Base-by-base conservation (phyloP, 2,329 filamentous ascomycete genomes). In the Didymella arachidicola region DNA sequence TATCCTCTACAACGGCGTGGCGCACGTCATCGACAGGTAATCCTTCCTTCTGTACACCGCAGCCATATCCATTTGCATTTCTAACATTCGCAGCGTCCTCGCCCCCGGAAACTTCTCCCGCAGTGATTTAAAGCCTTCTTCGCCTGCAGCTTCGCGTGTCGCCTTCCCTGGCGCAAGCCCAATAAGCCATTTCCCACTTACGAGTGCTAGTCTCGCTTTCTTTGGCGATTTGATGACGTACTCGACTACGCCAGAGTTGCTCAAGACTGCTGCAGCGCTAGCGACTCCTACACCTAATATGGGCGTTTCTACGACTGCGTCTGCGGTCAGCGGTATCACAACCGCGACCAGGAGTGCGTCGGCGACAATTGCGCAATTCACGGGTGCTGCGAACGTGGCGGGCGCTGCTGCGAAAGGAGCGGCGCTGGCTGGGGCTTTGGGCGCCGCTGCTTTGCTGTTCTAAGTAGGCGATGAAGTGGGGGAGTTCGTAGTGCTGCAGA, bases 1-100 rank as follows among this genome's bases (percentile, higher is more conserved):
- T n/a, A 69, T 72, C 19, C 32, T 72, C 19, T 70, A 59, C 42
- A 72, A 71, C 19, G 69, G 69, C 22, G 59, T 70, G 11, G 68
- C 67, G 18, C 69, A 72, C 48, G 66, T 70, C 1, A 64, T 72
- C 18, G 69, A 72, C 50, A 60, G 43, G 69, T 70, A 49, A 57
- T 2, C 18, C 19, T 18, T 5, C 19, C 12, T 14, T 18, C 3
- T 27, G 14, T n/a, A 11, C 12, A 14, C 14, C 30, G 12, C 30
- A 32, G 16, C 10, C 26, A 18, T 5, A 12, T 16, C 3, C 29
- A 29, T 38, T 38, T 18, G 11, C 16, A 22, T 18, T n/a, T 3
- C 25, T 36, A 36, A 36, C 32, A 16, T 16, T 36, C 16, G 16
- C 3, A 72, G 68, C 46, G 65, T 70, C 1, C 57, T 64, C 30